These are phyloP conservation scores for Russula ochroleuca DNA, from an alignment of 768 basidiomycete species.

Conservation along the genomic window DNA sequence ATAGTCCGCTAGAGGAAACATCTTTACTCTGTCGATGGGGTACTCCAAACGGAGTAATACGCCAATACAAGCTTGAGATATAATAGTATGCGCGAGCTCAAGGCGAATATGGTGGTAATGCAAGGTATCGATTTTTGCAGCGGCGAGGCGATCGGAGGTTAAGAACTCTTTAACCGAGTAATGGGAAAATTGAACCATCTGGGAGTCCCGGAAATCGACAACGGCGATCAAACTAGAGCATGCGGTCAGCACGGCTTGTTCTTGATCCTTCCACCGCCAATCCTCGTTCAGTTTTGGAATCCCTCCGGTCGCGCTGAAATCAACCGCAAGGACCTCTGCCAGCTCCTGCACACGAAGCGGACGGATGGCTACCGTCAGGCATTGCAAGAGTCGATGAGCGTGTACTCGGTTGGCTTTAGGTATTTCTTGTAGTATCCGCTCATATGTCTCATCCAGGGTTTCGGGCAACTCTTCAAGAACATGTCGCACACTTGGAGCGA, in stretches of 20 bases:
- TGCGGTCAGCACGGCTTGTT: conserved; percentile 1
- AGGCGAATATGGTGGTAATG: not conserved
- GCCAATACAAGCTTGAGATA: not conserved
- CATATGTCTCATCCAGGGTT: not conserved
- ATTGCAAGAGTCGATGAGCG: not conserved
- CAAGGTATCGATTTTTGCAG: not conserved
- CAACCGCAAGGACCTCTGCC: not conserved
- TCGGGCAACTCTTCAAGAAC: not conserved
- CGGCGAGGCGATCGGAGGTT: not conserved
- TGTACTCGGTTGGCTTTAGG: not conserved
- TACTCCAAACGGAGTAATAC: conserved; percentile 1
- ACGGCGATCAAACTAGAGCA: not conserved
- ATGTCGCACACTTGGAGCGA: not conserved
- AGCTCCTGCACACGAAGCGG: not conserved
- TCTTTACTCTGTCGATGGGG: not conserved
- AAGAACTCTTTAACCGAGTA: not conserved
- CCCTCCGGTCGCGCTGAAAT: not conserved
- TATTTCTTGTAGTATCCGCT: not conserved
- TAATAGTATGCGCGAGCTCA: not conserved
- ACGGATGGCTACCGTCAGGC: not conserved
- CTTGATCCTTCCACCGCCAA: not conserved
- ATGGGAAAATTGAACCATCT: not conserved
- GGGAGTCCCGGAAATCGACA: not conserved
- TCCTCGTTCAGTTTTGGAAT: not conserved
- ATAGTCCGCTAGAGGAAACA: not conserved